Conservation (phyloP, 164 flowering plant species). For the Euptelea pleiosperma region DNA sequence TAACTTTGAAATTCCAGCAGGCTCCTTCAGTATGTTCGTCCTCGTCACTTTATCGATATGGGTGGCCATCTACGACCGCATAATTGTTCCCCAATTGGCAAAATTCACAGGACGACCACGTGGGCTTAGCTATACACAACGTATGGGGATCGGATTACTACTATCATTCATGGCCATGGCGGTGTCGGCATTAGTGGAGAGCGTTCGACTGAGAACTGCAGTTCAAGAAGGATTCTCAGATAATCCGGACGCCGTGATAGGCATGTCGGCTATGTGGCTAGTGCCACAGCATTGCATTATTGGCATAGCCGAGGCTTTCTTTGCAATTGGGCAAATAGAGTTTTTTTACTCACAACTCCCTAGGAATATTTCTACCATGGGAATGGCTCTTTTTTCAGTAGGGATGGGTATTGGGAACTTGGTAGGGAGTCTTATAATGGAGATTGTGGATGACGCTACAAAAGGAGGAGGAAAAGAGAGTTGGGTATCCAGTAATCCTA, state of each 20-base stretch:
- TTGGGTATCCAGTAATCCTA: no score
- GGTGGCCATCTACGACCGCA: no score
- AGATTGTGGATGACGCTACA: no score
- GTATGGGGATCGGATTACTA: no score
- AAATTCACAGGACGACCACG: not conserved
- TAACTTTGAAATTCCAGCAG: slow-evolving; percentile 3
- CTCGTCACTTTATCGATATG: not conserved
- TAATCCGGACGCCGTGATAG: not conserved
- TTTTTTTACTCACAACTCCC: slow-evolving; percentile 35
- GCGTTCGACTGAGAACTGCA: not conserved
- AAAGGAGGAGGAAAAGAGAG: no score
- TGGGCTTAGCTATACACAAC: not conserved
- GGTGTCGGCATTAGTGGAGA: not conserved
- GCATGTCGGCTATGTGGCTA: slow-evolving; percentile 11
- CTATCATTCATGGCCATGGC: not conserved
- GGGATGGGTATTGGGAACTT: no score
- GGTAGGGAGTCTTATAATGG: no score
- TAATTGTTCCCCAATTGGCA: not conserved
- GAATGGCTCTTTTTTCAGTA: slow-evolving; percentile 16
- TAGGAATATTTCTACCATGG: slow-evolving; percentile 38
- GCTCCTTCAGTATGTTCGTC: not conserved
- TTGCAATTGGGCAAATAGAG: slow-evolving; percentile 29
- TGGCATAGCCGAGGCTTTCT: slow-evolving; percentile 37
- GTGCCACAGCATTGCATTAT: slow-evolving; percentile 16
- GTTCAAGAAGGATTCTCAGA: not conserved